Percentiles rank a stretch among this genome's conserved stretches.
Conservation (phyloP, 2,329 filamentous ascomycete species). For the Fonsecaea multimorphosa region DNA sequence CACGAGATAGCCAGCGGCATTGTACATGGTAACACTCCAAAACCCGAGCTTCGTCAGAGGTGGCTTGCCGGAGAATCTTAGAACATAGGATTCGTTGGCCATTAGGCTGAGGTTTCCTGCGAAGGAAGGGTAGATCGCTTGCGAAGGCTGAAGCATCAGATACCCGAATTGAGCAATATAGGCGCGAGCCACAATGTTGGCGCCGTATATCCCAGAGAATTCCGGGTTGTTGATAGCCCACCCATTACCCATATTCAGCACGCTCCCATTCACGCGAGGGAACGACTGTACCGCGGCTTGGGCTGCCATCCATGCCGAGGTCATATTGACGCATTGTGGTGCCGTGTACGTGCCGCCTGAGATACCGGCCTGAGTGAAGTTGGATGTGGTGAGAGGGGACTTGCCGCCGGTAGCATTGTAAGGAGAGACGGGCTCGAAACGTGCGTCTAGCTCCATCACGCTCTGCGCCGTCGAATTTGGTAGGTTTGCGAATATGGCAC, state of each 20-base stretch:
- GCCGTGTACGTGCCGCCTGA: background rate
- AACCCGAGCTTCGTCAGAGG: conserved; percentile 37
- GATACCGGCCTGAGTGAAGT: conserved; percentile 1
- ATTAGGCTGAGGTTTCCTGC: conserved; percentile 13
- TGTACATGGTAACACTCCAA: conserved; percentile 43
- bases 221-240: conserved; percentile 1
- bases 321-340: background rate
- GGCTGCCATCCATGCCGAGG: background rate
- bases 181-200: background rate
- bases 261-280: background rate
- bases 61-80: conserved; percentile 39
- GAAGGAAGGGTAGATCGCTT: conserved; percentile 2
- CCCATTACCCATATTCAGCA: background rate
- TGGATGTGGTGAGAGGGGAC: background rate
- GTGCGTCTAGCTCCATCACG: background rate
- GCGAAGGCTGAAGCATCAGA: background rate
- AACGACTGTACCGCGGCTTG: background rate
- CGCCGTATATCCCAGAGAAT: background rate
- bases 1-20: conserved; percentile 38
- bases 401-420: background rate
- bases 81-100: conserved; percentile 36
- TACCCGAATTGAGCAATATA: conserved; percentile 3
- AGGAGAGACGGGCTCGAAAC: background rate
- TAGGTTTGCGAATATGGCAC: background rate
- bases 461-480: background rate